phyloP scores from a whole-genome alignment of 2,329 filamentous ascomycete species.

The Emydomyces testavorans region DNA sequence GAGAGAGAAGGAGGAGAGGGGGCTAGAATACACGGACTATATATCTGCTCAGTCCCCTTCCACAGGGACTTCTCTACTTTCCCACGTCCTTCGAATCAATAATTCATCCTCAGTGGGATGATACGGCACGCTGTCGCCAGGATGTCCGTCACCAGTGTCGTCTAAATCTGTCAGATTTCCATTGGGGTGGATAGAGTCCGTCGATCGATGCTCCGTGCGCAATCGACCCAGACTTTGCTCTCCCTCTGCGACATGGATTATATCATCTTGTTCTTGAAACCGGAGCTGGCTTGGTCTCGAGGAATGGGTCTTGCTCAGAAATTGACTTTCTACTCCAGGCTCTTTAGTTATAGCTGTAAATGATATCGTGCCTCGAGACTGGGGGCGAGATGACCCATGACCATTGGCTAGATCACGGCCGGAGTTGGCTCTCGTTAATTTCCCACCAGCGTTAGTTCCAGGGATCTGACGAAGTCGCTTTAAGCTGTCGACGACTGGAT shows the following conservation, averaged over 20 bases:
- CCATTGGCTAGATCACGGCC: conserved; percentile 6
- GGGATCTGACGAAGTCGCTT: conserved; percentile 19
- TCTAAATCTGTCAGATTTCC: conserved; percentile 12
- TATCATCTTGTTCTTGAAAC: conserved; percentile 27
- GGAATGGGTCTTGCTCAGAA: conserved; percentile 16
- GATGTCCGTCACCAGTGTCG: conserved; percentile 12
- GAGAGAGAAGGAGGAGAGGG: conserved; percentile 3
- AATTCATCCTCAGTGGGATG: conserved; percentile 27
- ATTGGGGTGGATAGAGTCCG: not conserved
- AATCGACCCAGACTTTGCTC: conserved; percentile 16
- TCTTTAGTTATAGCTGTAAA: not conserved
- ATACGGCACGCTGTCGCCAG: conserved; percentile 20
- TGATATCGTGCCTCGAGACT: not conserved
- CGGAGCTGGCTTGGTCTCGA: conserved; percentile 24
- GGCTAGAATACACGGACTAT: not conserved
- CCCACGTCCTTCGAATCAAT: conserved; percentile 36
- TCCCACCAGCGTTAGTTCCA: not conserved
- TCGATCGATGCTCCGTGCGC: conserved; percentile 18
- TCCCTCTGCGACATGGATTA: conserved; percentile 18
- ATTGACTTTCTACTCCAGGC: conserved; percentile 15
- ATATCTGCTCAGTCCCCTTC: conserved; percentile 19
- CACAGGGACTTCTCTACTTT: conserved; percentile 32
- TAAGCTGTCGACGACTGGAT: conserved; percentile 36
- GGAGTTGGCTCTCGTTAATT: conserved; percentile 3
- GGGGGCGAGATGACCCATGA: conserved; percentile 1